Evolutionary conservation across 2,329 filamentous ascomycete genomes (phyloP).

Genomic region (Alternaria ventricosa): DNA sequence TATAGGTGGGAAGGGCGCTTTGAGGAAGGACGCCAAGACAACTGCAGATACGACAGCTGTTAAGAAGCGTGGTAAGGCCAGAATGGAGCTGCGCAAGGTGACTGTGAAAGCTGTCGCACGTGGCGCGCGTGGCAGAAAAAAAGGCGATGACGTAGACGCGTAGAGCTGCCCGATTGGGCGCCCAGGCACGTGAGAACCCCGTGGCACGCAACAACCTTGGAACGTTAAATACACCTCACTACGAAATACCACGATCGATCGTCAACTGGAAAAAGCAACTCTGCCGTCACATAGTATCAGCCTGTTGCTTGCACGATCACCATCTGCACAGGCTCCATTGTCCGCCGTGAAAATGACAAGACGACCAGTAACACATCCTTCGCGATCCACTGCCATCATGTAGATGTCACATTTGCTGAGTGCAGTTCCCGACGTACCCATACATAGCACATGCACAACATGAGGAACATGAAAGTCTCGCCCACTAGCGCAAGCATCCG

Average conservation of each 20-base stretch:
- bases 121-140: constrained; percentile 9
- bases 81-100: neutral
- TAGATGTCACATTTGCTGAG: neutral
- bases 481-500: constrained; percentile 1
- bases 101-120: neutral
- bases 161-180: neutral
- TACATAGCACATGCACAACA: neutral
- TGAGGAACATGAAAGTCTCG: neutral
- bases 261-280: neutral
- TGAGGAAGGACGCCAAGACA: neutral
- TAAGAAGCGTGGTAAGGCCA: neutral
- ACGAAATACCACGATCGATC: neutral
- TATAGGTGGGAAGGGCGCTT: neutral
- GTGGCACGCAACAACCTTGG: neutral
- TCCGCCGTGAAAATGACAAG: neutral
- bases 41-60: neutral
- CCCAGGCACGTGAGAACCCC: neutral
- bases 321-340: too few species aligned
- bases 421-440: neutral
- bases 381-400: neutral
- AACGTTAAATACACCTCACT: neutral
- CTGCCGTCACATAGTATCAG: neutral
- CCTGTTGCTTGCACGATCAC: neutral
- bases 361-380: neutral
- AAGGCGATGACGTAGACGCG: constrained; percentile 17